These are phyloP conservation scores for Solanum pinnatisectum DNA, from an alignment of 257 asterid genomes.

Conservation along the genomic window DNA sequence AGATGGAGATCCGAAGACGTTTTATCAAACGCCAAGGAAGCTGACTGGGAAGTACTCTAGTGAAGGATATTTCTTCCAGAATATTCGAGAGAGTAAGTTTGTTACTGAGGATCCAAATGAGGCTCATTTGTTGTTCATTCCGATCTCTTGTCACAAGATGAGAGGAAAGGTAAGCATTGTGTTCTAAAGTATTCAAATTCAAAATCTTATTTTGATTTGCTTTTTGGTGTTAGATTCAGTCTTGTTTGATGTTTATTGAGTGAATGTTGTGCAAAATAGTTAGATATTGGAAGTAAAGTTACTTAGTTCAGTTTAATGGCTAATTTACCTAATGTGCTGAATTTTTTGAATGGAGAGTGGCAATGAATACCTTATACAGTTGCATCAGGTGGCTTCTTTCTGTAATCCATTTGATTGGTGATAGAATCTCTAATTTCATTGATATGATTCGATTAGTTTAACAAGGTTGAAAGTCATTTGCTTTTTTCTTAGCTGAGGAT, in stretches of 20 bases:
- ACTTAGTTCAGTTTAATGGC: neutral
- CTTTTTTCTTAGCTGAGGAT: neutral
- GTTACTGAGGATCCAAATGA: constrained; percentile 72
- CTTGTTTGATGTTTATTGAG: no score
- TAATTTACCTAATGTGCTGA: neutral
- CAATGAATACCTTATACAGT: neutral
- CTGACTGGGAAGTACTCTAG: constrained; percentile 93
- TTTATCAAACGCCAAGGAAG: constrained; percentile 92
- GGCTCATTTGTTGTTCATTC: constrained; percentile 92
- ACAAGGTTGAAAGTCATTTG: neutral
- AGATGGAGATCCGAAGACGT: constrained; percentile 95
- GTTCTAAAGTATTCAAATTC: neutral
- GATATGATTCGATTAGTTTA: neutral
- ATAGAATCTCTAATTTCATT: neutral
- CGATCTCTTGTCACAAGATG: constrained; percentile 98
- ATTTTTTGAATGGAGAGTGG: neutral
- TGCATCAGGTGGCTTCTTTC: neutral
- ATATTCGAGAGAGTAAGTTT: constrained; percentile 75
- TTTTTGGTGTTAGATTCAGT: no score
- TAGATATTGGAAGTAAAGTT: neutral
- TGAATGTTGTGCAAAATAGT: no score
- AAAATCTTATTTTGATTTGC: no score
- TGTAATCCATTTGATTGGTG: neutral
- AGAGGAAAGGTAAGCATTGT: constrained; percentile 72
- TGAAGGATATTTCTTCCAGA: constrained; percentile 91